These are phyloP conservation scores for Talaromyces verruculosus DNA, from an alignment of 2,329 filamentous ascomycete genomes.

Conservation along the genomic window DNA sequence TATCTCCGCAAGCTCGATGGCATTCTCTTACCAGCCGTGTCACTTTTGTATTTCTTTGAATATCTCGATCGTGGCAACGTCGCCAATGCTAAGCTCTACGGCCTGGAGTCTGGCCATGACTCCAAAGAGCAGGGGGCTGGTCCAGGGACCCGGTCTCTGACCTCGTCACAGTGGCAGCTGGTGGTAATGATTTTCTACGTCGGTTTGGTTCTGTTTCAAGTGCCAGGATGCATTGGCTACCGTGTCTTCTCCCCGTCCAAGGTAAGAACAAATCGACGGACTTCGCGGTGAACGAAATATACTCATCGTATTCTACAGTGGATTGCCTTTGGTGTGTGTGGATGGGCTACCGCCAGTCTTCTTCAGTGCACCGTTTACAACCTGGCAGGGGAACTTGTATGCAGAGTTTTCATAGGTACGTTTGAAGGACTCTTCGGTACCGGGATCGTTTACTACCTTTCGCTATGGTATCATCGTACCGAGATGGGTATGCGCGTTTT, in stretches of 20 bases:
- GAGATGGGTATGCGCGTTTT: conserved; percentile 19
- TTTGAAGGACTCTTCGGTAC: conserved; percentile 17
- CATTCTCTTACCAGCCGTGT: conserved; percentile 14
- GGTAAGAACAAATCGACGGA: background rate
- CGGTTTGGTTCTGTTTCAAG: conserved; percentile 15
- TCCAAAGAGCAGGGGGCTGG: conserved; percentile 5
- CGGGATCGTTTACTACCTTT: conserved; percentile 17
- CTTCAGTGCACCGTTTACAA: conserved; percentile 12
- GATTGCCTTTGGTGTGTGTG: conserved; percentile 18
- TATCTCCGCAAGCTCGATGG: conserved; percentile 15
- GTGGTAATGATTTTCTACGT: conserved; percentile 20
- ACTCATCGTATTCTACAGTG: background rate
- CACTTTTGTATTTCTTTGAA: conserved; percentile 17
- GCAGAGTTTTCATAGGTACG: conserved; percentile 7
- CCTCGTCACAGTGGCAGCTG: conserved; percentile 11
- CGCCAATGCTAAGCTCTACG: conserved; percentile 16
- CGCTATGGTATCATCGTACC: conserved; percentile 16
- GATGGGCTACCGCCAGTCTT: conserved; percentile 12
- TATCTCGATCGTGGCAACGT: conserved; percentile 17
- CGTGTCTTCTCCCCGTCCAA: conserved; percentile 18
- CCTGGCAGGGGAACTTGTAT: conserved; percentile 17
- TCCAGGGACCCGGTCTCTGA: conserved; percentile 5
- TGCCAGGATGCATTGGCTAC: conserved; percentile 16
- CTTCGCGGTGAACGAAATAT: too few relatives aligned
- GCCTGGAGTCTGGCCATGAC: conserved; percentile 8